Percentiles rank a stretch among this genome's conserved stretches.
phyloP scores from a whole-genome alignment of 2,329 filamentous ascomycete genomes.

The Cadophora sp. region DNA sequence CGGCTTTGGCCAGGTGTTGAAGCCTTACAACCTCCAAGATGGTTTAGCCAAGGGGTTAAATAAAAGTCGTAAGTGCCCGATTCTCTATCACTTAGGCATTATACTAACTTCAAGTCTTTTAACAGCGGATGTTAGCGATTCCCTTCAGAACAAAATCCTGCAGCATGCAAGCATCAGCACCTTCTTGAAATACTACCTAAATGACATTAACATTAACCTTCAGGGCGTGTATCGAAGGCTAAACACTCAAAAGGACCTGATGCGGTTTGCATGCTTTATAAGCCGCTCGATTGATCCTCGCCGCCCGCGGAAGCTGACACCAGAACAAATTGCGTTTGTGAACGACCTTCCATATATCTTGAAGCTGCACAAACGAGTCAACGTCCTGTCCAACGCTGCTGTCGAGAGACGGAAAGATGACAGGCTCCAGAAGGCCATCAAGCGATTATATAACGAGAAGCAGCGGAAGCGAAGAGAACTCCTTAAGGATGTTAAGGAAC shows the following conservation, averaged over 20 bases:
- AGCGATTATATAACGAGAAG: constrained; percentile 6
- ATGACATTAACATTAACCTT: constrained; percentile 5
- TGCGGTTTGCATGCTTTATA: constrained; percentile 1
- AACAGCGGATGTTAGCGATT: constrained; percentile 3
- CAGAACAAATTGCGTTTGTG: neutral
- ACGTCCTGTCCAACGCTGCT: neutral
- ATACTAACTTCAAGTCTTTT: neutral
- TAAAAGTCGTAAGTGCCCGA: constrained; percentile 7
- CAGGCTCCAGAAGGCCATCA: neutral
- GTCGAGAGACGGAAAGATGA: neutral
- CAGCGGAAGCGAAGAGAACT: constrained; percentile 4
- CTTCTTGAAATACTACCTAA: constrained; percentile 3
- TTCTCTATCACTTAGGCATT: neutral
- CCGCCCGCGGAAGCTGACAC: neutral
- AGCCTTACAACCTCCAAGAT: constrained; percentile 7
- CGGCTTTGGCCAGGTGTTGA: constrained; percentile 1
- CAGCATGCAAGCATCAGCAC: neutral
- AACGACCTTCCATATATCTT: constrained; percentile 7
- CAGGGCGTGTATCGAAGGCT: neutral
- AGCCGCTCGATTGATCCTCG: neutral
- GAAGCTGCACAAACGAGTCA: constrained; percentile 1
- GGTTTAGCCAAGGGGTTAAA: constrained; percentile 14
- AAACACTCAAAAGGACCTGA: neutral
- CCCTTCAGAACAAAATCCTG: constrained; percentile 1
- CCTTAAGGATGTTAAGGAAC: constrained; percentile 3